Conservation (phyloP, 495 filamentous ascomycete genomes). For the Thozetella sp. region DNA sequence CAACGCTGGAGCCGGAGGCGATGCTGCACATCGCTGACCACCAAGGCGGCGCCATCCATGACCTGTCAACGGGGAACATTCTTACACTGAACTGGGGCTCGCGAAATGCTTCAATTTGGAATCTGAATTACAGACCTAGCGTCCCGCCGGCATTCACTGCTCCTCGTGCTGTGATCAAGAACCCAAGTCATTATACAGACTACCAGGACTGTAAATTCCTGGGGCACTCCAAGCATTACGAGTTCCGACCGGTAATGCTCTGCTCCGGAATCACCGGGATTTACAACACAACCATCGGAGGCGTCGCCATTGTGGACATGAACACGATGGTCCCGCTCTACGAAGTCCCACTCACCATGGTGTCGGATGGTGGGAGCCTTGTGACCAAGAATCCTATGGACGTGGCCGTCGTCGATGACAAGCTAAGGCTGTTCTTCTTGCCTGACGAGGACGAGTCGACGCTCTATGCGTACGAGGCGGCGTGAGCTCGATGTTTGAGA, state of each 20-base stretch:
- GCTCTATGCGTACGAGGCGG: conserved; percentile 35
- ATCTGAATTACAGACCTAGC: conserved; percentile 18
- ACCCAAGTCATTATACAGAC: conserved; percentile 31
- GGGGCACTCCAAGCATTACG: conserved; percentile 21
- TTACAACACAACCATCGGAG: conserved; percentile 25
- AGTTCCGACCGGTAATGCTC: conserved; percentile 28
- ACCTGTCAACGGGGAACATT: conserved; percentile 21
- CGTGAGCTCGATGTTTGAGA: conserved; percentile 2
- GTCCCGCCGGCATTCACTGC: conserved; percentile 22
- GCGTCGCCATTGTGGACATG: conserved; percentile 35
- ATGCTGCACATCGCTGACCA: conserved; percentile 30
- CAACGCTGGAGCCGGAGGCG: conserved; percentile 20
- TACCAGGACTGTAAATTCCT: conserved; percentile 44
- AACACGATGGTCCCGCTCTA: conserved; percentile 30
- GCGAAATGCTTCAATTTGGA: conserved; percentile 29
- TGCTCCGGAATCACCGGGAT: conserved; percentile 32
- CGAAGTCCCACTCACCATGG: conserved; percentile 34
- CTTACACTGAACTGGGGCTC: conserved; percentile 36
- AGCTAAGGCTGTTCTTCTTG: conserved; percentile 32
- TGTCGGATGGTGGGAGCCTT: conserved; percentile 23
- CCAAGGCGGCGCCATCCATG: conserved; percentile 33
- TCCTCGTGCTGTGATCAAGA: conserved; percentile 14
- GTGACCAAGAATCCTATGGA: conserved; percentile 39
- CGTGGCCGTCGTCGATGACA: conserved; percentile 31
- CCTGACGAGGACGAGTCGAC: conserved; percentile 36